These are phyloP conservation scores for Zangia roseola DNA, from an alignment of 768 basidiomycete species.

Conservation along the genomic window DNA sequence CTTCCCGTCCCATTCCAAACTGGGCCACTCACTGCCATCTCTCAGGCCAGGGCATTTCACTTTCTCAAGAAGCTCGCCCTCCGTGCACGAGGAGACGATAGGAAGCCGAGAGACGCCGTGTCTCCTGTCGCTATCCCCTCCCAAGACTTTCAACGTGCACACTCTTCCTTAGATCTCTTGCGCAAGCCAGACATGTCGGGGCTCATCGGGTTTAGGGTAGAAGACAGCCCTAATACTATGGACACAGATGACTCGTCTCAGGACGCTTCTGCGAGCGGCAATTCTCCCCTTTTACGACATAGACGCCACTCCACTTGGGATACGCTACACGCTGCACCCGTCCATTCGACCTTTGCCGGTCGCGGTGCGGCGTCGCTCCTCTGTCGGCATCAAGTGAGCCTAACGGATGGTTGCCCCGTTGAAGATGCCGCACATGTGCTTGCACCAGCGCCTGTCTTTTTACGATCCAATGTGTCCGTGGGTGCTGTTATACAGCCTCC, in stretches of 20 bases:
- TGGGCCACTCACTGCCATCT: conserved; percentile 1
- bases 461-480: conserved; percentile 10
- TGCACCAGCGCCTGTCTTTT: conserved; percentile 16
- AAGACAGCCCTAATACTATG: conserved; percentile 23
- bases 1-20: conserved; percentile 15
- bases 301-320: conserved; percentile 27
- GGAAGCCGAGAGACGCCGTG: conserved; percentile 29
- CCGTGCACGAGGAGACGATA: conserved; percentile 33
- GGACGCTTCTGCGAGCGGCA: conserved; percentile 25
- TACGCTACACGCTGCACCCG: conserved; percentile 5
- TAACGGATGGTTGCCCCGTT: not conserved
- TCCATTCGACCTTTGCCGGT: conserved; percentile 11
- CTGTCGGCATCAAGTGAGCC: conserved; percentile 10
- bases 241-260: conserved; percentile 34
- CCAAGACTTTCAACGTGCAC: conserved; percentile 25
- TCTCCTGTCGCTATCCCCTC: conserved; percentile 23
- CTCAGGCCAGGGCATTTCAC: conserved; percentile 34
- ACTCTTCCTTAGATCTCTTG: conserved; percentile 36
- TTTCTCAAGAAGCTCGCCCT: conserved; percentile 39
- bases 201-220: conserved; percentile 23
- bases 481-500: conserved; percentile 9
- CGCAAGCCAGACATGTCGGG: conserved; percentile 25
- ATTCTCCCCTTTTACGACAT: conserved; percentile 17
- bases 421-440: conserved; percentile 7
- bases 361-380: conserved; percentile 10